Percentiles rank a stretch among this genome's conserved stretches.
phyloP scores from a whole-genome alignment of 495 filamentous ascomycete species.

The Delitschia confertaspora region DNA sequence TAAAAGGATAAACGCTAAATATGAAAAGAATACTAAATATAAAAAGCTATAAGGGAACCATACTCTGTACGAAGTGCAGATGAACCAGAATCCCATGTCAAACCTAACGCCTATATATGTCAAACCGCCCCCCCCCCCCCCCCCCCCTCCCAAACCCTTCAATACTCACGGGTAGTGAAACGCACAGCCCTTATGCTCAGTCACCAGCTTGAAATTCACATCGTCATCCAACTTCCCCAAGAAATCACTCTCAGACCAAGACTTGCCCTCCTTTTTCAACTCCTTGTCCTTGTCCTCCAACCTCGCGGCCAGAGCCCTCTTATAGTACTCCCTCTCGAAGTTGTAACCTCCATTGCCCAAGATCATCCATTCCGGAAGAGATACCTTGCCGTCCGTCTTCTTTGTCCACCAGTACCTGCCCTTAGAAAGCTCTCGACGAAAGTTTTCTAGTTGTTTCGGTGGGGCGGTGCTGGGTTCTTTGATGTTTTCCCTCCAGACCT shows the following conservation, averaged over 20 bases:
- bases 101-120: too few species aligned
- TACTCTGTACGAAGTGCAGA: too few species aligned
- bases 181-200: constrained; percentile 7
- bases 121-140: too few species aligned
- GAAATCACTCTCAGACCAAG: constrained; percentile 11
- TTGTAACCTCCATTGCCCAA: constrained; percentile 7
- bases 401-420: constrained; percentile 20
- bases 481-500: too few species aligned
- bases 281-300: not conserved
- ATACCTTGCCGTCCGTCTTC: constrained; percentile 1
- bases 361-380: constrained; percentile 20
- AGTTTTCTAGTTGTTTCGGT: constrained; percentile 3
- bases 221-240: constrained; percentile 9
- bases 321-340: constrained; percentile 17
- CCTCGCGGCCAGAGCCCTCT: constrained; percentile 6
- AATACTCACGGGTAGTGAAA: constrained; percentile 11
- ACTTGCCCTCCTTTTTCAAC: constrained; percentile 6
- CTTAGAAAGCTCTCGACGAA: not conserved
- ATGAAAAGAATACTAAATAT: too few species aligned
- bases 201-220: constrained; percentile 9
- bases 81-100: too few species aligned
- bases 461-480: constrained; percentile 3
- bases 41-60: too few species aligned
- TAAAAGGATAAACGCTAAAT: too few species aligned
- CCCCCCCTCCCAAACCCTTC: not conserved